Evolutionary conservation across 2,329 filamentous ascomycete genomes (phyloP), one percentile per base, ranked within the genome.

Genomic region (Exophiala oligosperma): DNA sequence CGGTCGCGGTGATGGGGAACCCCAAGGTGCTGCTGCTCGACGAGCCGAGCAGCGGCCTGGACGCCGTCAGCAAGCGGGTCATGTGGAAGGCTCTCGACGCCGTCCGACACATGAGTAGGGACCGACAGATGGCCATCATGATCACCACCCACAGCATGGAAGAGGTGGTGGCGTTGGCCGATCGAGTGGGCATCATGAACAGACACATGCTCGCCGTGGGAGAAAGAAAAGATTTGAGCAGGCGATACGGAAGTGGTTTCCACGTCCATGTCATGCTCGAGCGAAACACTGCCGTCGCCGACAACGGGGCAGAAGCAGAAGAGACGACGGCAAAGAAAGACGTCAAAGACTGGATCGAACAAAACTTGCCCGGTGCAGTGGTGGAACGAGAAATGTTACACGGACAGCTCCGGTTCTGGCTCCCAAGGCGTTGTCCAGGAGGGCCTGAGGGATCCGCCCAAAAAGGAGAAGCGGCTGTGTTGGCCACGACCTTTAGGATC

Each of bases 1-100:
- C 88, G 0, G 84, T 91, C 0, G 89, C 92, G 65, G 86, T 92
- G 5, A 77, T 92, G 9, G 92, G 88, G 0, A 87, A 91, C 59
- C 89, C 89, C 1, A 83, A 85, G 1, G 81, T 92, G 1, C 73
- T 92, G 1, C 76, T 92, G 0, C 80, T 92, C 0, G 89, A 92
- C 60, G 89, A 92, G 64, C 89, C 90, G 0, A 88, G 89, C 0
- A 90, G 86, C 2, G 89, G 90, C 0, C 74, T 92, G 0, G 90
- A 92, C 67, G 71, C 71, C 6, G 70, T 68, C 24, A 69, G 69
- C 0, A 74, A 74, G 55, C 67, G 71, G 2, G 67, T 70, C 11
- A 57, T 74, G 62, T 74, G 72, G 72, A 71, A 69, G 54, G 66
- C 68, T 2, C 61, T 74, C 1, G 60, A 66, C 47, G 61, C 64